Base-by-base conservation (phyloP, 2,329 filamentous ascomycete species). In the Penicillium italicum region DNA sequence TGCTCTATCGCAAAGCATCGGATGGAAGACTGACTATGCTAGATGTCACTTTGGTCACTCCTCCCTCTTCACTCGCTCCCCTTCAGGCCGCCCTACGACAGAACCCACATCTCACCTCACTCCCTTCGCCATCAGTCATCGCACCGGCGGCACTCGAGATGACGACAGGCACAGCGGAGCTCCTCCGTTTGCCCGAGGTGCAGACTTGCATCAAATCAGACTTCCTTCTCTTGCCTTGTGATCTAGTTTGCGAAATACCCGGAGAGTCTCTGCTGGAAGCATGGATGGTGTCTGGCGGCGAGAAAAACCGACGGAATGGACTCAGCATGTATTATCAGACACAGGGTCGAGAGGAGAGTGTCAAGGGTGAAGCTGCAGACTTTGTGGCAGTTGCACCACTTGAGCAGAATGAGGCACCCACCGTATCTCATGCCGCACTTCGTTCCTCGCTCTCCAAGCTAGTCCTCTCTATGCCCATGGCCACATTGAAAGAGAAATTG, bases 301-400 rank as follows among this genome's bases (percentile, higher is more conserved):
- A 85, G 66, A 77, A 76, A 52, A 77, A 79, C 26, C 80, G 84
- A 59, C 88, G 88, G 73, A 91, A 92, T 40, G 94, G 91, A 1
- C 78, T 97, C 36, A 88, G 89, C 6, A 89, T 99, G 1, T 97
- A 89, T 86, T 97, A 97, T 72, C 85, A 93, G 67, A 96, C 91
- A 1, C 90, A 90, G 69, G 83, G 81, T 18, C 68, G 75, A 20
- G 87, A 88, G 59, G 85, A 85, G 6, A 85, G 85, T 34, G 82
- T 93, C 59, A 97, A 97, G 76, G 88, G 88, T 43, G 91, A 97
- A 72, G 91, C 96, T 72, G 94, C 91, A 2, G 93, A 97, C 69
- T 97, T 97, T 70, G 83, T 97, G 65, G 90, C 88, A 9, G 91
- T 89, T 0, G 82, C 88, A 0, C 85, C 89, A 4, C 76, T 94